phyloP scores from a whole-genome alignment of 441 rosid genomes.

The Erodium moschatum region DNA sequence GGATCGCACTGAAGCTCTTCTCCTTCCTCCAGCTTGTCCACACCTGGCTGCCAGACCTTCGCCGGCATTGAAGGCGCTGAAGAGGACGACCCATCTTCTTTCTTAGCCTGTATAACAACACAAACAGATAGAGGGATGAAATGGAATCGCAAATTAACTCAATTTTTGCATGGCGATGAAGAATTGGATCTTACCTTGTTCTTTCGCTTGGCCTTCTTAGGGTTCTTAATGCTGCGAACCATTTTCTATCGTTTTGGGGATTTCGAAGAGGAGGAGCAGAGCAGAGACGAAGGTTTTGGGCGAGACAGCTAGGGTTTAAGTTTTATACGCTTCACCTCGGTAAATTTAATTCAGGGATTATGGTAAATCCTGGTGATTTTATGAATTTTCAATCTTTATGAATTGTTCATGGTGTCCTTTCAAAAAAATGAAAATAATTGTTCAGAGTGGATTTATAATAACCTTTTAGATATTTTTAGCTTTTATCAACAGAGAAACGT shows the following conservation, averaged over 20 bases:
- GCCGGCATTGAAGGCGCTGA: conserved; percentile 53
- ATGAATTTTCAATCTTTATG: too few species aligned
- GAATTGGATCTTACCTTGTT: conserved; percentile 38
- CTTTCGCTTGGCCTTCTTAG: conserved; percentile 71
- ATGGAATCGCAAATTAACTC: not conserved
- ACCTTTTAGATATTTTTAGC: too few species aligned
- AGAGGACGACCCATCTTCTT: conserved; percentile 48
- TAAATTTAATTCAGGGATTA: too few species aligned
- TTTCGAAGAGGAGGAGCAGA: not conserved
- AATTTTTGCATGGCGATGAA: not conserved
- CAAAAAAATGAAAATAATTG: too few species aligned
- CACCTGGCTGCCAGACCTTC: conserved; percentile 97
- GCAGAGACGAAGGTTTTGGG: not conserved
- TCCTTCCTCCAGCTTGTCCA: conserved; percentile 84
- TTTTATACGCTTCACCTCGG: not conserved
- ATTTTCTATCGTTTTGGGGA: conserved; percentile 23
- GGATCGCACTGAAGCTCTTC: conserved; percentile 95
- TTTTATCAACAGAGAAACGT: too few species aligned
- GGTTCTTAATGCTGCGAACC: conserved; percentile 59
- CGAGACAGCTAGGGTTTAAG: conserved; percentile 11
- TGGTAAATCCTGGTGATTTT: too few species aligned
- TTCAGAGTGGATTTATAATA: too few species aligned
- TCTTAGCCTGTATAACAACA: conserved; percentile 34
- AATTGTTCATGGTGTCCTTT: too few species aligned
- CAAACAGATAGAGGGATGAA: not conserved